Evolutionary conservation across 495 filamentous ascomycete species (phyloP), one percentile per base, ranked within the genome.

Genomic region (Arthonia radiata): DNA sequence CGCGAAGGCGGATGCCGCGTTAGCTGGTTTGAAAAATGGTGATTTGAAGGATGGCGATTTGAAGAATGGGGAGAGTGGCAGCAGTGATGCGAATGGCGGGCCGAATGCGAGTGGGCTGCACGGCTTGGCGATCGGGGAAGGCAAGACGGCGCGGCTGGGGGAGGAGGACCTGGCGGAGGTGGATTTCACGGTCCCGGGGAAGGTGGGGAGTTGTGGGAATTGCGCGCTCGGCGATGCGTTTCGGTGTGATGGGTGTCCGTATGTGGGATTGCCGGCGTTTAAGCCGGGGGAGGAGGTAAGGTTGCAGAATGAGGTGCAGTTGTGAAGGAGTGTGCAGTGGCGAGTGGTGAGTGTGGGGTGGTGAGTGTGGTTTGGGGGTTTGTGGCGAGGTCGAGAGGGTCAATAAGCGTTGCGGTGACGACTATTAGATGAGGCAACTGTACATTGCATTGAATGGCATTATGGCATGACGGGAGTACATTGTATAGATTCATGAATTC

Each of bases 111-210:
- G n/a, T n/a, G n/a, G n/a, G n/a, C n/a, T n/a, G n/a, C n/a, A n/a
- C n/a, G n/a, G n/a, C n/a, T n/a, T n/a, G n/a, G n/a, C n/a, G n/a
- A n/a, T n/a, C n/a, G n/a, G n/a, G n/a, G n/a, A n/a, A n/a, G n/a
- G n/a, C n/a, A n/a, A n/a, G n/a, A 11, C 19, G 19, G 19, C 19
- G 6, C 92, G 91, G 55, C 56, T 94, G 26, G 60, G 59, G 18
- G 53, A 65, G 2, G 67, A 71, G 36, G 86, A 94, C 39, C 53
- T 97, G 26, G 66, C 57, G 32, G 78, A 92, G 47, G 56, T 94
- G 11, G 86, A 97, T 46, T 91, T 94, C 44, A 97, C 86, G 1
- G 81, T 97, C 10, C 60, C 83, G 41, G 86, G 89, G 28, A 94
- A 92, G 54, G 73, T 79, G 0, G 82, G 89, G 5, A 81, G 71